A percentile compares a stretch with the other conserved stretches of the same genome.
Conservation (phyloP, 768 basidiomycete species). For the Hericium rajendrae region DNA sequence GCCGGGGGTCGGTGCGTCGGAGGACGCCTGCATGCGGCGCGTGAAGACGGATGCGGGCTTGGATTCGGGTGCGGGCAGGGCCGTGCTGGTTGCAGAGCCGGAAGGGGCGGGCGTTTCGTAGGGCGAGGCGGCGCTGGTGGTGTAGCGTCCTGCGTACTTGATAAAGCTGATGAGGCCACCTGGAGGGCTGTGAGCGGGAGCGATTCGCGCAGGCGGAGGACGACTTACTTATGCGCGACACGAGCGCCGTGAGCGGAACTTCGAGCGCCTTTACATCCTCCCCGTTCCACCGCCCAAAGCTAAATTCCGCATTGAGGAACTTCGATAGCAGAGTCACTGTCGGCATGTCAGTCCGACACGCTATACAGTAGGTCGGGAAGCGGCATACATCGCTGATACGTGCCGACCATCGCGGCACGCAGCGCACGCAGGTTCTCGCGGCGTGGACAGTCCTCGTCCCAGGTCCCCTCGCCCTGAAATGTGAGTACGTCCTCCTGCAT, state of each 20-base stretch:
- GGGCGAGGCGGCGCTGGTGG: background rate
- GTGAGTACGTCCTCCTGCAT: constrained; percentile 25
- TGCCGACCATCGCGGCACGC: constrained; percentile 16
- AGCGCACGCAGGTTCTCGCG: constrained; percentile 13
- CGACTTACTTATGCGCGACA: constrained; percentile 27
- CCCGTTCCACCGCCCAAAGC: constrained; percentile 36
- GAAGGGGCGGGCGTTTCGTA: background rate
- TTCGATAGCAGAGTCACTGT: constrained; percentile 26
- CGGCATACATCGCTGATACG: constrained; percentile 21
- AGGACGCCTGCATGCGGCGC: no score
- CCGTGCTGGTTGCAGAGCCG: background rate
- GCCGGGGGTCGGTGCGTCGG: background rate
- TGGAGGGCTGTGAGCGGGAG: constrained; percentile 6
- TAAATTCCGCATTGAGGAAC: constrained; percentile 34
- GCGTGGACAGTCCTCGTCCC: constrained; percentile 16
- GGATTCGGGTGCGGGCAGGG: constrained; percentile 3
- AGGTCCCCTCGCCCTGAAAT: constrained; percentile 10
- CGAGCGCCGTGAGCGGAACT: constrained; percentile 25
- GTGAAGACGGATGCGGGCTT: background rate
- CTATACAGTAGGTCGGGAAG: background rate
- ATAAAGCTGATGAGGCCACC: constrained; percentile 26
- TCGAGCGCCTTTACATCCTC: constrained; percentile 30
- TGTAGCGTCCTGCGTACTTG: constrained; percentile 17
- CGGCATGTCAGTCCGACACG: background rate
- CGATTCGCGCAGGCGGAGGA: background rate